These are phyloP conservation scores for Sphaerobolus stellatus DNA, from an alignment of 1,284 basidiomycete genomes.

Conservation along the genomic window DNA sequence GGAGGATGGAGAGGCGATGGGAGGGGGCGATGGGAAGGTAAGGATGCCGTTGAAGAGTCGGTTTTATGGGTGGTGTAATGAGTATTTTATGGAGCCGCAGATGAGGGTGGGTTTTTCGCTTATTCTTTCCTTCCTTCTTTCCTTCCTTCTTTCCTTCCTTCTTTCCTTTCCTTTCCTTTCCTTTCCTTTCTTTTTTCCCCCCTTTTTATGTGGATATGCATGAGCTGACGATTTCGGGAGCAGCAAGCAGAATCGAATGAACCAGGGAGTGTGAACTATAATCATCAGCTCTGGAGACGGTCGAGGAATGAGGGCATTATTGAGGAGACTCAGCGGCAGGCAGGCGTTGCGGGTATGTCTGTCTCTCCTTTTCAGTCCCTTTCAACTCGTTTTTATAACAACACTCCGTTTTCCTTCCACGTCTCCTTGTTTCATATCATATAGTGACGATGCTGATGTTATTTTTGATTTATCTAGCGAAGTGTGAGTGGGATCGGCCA, in stretches of 20 bases:
- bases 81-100: conserved; percentile 98
- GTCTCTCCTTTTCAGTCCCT: neutral
- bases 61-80: conserved; percentile 95
- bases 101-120: conserved; percentile 72
- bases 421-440: no score
- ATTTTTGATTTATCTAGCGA: conserved; percentile 32
- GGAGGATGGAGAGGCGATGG: neutral
- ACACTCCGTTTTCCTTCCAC: neutral
- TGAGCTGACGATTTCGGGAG: no score
- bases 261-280: conserved; percentile 90
- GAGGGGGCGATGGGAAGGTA: conserved; percentile 49
- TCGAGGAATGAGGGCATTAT: conserved; percentile 84
- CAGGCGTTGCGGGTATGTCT: conserved; percentile 67
- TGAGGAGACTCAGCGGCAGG: conserved; percentile 70
- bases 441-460: neutral
- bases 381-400: conserved; percentile 1
- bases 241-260: conserved; percentile 94
- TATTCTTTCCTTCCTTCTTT: conserved; percentile 13
- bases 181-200: conserved; percentile 11
- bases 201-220: no score
- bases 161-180: conserved; percentile 6
- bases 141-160: conserved; percentile 31
- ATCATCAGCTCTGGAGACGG: conserved; percentile 95
- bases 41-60: conserved; percentile 85
- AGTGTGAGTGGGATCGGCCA: conserved; percentile 76